Evolutionary conservation across 768 basidiomycete genomes (phyloP), one percentile per base, ranked within the genome.

Genomic region (Albatrellus ellisii): DNA sequence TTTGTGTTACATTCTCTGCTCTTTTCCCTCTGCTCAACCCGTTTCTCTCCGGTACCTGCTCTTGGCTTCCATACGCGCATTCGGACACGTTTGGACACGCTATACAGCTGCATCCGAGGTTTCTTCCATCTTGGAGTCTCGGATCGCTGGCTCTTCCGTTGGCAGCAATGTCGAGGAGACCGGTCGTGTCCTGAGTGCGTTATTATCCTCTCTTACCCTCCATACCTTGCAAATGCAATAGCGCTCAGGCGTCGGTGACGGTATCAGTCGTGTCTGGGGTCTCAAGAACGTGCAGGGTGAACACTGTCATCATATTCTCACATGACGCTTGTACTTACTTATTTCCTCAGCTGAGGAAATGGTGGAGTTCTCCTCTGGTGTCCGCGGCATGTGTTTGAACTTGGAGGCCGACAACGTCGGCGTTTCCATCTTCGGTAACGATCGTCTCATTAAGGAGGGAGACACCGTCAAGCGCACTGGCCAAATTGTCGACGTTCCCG

Each of bases 341-440:
- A 50, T 46, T 54, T 35, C 39, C 33, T 20, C 65, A 91, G 83
- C 83, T 68, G 95, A 99, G 70, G 95, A 99, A 79, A 99, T 99
- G 95, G 95, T 99, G 77, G 95, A 99, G 77, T 99, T 99, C 77
- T 89, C 94, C 38, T 98, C 95, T 39, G 95, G 95, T 67, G 80
- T 99, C 57, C 92, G 95, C 63, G 95, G 95, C 75, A 99, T 99
- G 95, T 97, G 92, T 67, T 68, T 99, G 67, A 99, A 99, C 85
- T 84, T 99, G 79, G 95, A 99, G 70, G 90, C 94, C 68, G 95
- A 98, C 81, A 97, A 97, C 58, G 94, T 98, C 73, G 95, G 95
- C 89, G 90, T 99, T 60, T 90, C 95, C 72, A 92, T 98, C 72
- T 99, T 99, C 75, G 85, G 83, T 77, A 85, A 84, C 61, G 86